Base-by-base conservation (phyloP, 768 basidiomycete genomes). In the Tephrocybe sp. region DNA sequence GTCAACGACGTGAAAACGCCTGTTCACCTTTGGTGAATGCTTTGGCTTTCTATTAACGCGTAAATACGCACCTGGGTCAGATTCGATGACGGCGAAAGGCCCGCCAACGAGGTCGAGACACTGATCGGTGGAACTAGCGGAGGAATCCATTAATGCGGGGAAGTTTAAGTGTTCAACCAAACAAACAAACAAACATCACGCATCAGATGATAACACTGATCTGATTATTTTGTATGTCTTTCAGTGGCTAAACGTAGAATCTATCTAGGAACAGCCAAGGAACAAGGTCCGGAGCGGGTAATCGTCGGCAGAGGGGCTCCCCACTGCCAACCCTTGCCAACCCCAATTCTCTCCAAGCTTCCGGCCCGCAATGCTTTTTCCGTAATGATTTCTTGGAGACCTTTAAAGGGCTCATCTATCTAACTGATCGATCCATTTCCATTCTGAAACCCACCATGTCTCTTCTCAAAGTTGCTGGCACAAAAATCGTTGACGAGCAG, bases 11-110 rank as follows among this genome's bases (percentile, higher is more conserved):
- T 81, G 65, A 85, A 85, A 12, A 84, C 80, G 33, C 77, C 82
- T 79, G 42, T 23, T 11, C 39, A n/a, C 39, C 13, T 13, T 41
- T 35, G 22, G 49, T 36, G 36, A 48, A 51, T 23, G 5, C 8
- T 8, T 13, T 26, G 7, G 26, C 7, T 13, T 17, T 8, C 22
- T 43, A 10, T 8, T 19, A 13, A 36, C 41, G 38, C 19, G 45
- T 30, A 31, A 40, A 51, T 40, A 57, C 63, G 49, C 16, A 73
- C 75, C 74, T 62, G 77, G 77, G 60, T 77, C 77, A 2, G 76
- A 77, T 60, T 85, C 83, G 49, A 84, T 72, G 19, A 85, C 82
- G 13, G 80, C 78, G 56, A 83, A 84, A 10, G 82, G 77, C 3
- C 75, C 80, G n/a, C 83, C 83, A 22, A 83, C 72, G 12, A 83